These are phyloP conservation scores for Ascochyta koolunga DNA, from an alignment of 2,329 filamentous ascomycete genomes.

Conservation along the genomic window DNA sequence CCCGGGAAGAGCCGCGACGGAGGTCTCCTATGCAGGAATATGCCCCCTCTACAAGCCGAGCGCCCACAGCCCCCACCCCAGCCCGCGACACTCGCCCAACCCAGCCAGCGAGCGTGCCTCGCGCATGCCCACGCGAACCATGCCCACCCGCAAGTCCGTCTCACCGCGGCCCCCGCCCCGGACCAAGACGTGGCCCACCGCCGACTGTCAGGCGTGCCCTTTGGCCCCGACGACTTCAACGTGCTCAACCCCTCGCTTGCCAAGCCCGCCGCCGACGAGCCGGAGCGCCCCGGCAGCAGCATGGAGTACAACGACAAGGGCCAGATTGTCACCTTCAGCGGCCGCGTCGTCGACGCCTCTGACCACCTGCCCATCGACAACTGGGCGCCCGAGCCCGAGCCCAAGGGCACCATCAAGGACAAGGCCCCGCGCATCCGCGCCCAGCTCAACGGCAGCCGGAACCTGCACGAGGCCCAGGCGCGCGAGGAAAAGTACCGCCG, in stretches of 20 bases:
- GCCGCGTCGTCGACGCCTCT: slow-evolving; percentile 77
- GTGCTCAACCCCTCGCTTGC: slow-evolving; percentile 66
- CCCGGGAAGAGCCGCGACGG: slow-evolving; percentile 45
- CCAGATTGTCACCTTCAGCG: slow-evolving; percentile 78
- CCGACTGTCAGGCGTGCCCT: slow-evolving; percentile 68
- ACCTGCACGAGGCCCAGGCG: slow-evolving; percentile 41
- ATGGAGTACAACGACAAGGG: slow-evolving; percentile 61
- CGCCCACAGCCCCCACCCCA: slow-evolving; percentile 51
- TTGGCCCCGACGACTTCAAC: slow-evolving; percentile 78
- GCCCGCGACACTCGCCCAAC: slow-evolving; percentile 34
- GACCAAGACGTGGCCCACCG: slow-evolving; percentile 51
- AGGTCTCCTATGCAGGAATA: slow-evolving; percentile 46
- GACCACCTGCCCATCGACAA: slow-evolving; percentile 79
- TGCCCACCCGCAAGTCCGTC: slow-evolving; percentile 71
- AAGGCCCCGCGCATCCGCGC: slow-evolving; percentile 53
- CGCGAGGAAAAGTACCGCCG: slow-evolving; percentile 41
- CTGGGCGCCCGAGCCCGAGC: slow-evolving; percentile 78
- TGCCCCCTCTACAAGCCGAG: slow-evolving; percentile 52
- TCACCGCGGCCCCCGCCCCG: slow-evolving; percentile 68
- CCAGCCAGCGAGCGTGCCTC: slow-evolving; percentile 44
- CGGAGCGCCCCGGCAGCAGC: slow-evolving; percentile 37
- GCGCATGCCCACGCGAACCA: slow-evolving; percentile 53
- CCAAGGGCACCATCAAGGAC: slow-evolving; percentile 57
- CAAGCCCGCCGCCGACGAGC: slow-evolving; percentile 31
- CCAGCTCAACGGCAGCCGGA: slow-evolving; percentile 59